phyloP scores from a whole-genome alignment of 2,329 filamentous ascomycete species.

The Fusarium irregulare region DNA sequence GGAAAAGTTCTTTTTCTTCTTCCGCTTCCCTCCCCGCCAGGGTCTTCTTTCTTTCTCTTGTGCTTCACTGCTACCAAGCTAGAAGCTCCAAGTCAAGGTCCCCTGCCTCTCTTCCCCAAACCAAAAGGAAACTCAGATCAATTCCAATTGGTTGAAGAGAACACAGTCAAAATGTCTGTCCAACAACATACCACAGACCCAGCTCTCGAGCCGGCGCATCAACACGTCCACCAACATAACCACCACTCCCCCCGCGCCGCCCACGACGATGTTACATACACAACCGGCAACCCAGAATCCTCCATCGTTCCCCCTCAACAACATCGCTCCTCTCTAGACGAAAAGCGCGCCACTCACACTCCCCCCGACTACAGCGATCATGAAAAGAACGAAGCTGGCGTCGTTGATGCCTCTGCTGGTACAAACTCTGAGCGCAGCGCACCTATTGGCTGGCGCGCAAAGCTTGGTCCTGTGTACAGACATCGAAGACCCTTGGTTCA shows the following conservation, averaged over 20 bases:
- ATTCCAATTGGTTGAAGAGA: background rate
- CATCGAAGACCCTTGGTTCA: constrained; percentile 61
- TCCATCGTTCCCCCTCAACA: constrained; percentile 50
- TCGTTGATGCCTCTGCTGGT: constrained; percentile 46
- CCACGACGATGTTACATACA: constrained; percentile 60
- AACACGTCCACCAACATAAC: constrained; percentile 58
- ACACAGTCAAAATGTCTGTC: constrained; percentile 33
- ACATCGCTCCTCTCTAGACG: constrained; percentile 1
- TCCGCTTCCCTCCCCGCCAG: background rate
- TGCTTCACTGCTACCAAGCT: constrained; percentile 32
- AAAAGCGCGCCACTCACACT: constrained; percentile 42
- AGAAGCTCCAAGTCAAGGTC: constrained; percentile 25
- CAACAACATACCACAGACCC: constrained; percentile 40
- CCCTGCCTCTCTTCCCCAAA: background rate
- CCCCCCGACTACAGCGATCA: constrained; percentile 55
- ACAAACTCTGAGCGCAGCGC: constrained; percentile 33
- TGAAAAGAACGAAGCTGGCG: constrained; percentile 52
- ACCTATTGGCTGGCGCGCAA: constrained; percentile 26
- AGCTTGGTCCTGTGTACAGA: constrained; percentile 55
- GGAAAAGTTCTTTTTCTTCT: constrained; percentile 16
- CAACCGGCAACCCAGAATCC: constrained; percentile 54
- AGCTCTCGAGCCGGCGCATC: constrained; percentile 52
- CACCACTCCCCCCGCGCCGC: constrained; percentile 55
- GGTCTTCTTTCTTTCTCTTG: constrained; percentile 10
- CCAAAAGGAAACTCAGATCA: no score